A percentile compares a stretch with the other conserved stretches of the same genome.
phyloP scores from a whole-genome alignment of 139 green algal genomes.

The Auxenochlorella pyrenoidosa region DNA sequence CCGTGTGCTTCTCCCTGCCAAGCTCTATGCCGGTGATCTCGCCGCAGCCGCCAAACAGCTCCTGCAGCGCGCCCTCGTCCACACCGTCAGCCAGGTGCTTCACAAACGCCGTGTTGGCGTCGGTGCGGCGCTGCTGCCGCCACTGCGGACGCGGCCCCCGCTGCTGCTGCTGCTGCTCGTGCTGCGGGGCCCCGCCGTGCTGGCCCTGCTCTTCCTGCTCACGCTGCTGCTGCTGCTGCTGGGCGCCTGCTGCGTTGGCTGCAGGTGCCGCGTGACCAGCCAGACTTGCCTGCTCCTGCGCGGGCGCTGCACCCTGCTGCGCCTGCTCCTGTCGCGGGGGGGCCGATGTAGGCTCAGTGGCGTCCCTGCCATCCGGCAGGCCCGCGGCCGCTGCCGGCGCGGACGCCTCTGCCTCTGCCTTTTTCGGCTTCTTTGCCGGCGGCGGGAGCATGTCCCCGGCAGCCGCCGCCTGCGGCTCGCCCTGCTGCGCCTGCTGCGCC shows the following conservation, averaged over 20 bases:
- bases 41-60: conserved; percentile 63
- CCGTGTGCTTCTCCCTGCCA: conserved; percentile 48
- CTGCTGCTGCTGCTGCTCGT: background rate
- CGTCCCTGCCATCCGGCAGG: background rate
- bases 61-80: conserved; percentile 48
- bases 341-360: background rate
- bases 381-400: too few species aligned
- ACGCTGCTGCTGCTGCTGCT: conserved; percentile 14
- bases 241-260: background rate
- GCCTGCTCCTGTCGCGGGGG: background rate
- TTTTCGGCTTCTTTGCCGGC: conserved; percentile 14
- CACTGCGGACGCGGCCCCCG: background rate
- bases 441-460: conserved; percentile 7
- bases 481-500: conserved; percentile 13
- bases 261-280: background rate
- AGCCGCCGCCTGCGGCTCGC: background rate
- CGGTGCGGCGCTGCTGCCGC: conserved; percentile 32
- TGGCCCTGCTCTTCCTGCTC: background rate
- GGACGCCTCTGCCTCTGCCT: background rate
- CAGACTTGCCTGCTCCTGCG: background rate
- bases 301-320: background rate
- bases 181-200: background rate
- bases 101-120: conserved; percentile 61
- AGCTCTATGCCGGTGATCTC: conserved; percentile 63
- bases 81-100: conserved; percentile 51